Base-by-base conservation (phyloP, 2,329 filamentous ascomycete genomes). In the Fusarium cicatricum region DNA sequence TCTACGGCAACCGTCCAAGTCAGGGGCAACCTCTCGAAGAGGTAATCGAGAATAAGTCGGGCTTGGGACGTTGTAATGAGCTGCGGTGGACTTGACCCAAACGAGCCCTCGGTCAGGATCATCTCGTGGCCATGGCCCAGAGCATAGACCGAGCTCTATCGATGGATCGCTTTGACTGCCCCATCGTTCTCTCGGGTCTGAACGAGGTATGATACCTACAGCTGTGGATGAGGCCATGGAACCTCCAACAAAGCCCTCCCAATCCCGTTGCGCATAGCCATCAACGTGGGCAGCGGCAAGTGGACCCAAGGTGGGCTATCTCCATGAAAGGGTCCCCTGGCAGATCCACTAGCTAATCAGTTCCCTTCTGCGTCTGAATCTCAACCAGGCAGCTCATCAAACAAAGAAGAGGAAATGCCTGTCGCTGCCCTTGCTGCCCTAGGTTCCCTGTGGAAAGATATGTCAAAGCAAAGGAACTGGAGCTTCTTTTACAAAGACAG, bases 251-350 rank as follows among this genome's bases (percentile, higher is more conserved):
- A 9, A 17, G 17, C 54, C 12, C 41, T 60, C 54, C 61, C 61
- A 64, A 64, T 64, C 60, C 59, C 56, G 19, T 64, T 46, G 60
- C 60, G 43, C 34, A 54, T 16, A 51, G 58, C 36, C 17, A 33
- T 29, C 60, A 64, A 64, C 60, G 61, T 64, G 61, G 45, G 45
- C 49, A 26, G 31, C 53, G 53, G 60, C 36, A 64, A 55, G 60
- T 64, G 60, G 61, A 54, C 38, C 31, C n/a, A n/a, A n/a, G n/a
- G n/a, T n/a, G n/a, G n/a, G n/a, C n/a, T n/a, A n/a, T n/a, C 21
- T 33, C 29, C 16, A n/a, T 33, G 29, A 43, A 43, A 23, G 40
- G 26, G 16, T 32, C 28, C 29, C 40, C 40, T 21, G 28, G 4
- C n/a, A 14, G 16, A 6, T 16, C 33, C 23, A 31, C 26, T 12